Evolutionary conservation across 495 filamentous ascomycete species (phyloP).

Genomic region (Sporormia fimetaria): DNA sequence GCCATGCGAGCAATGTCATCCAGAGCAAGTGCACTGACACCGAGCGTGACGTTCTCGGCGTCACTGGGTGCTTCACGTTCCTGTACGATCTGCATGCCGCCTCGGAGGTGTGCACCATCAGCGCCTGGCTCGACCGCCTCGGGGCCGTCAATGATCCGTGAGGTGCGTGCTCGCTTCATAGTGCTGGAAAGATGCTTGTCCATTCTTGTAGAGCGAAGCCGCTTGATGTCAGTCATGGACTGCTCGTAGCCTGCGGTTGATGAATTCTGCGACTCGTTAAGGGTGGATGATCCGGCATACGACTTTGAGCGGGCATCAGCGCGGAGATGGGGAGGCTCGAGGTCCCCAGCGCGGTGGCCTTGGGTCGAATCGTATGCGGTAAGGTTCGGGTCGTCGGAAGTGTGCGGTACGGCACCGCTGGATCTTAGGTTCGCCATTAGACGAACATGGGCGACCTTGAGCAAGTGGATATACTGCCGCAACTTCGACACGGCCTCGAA

Average conservation of each 20-base stretch:
- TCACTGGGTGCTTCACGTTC: conserved; percentile 68
- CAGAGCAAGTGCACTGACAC: conserved; percentile 80
- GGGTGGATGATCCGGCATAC: conserved; percentile 45
- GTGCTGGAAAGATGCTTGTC: conserved; percentile 88
- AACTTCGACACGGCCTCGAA: conserved; percentile 66
- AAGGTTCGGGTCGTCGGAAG: conserved; percentile 65
- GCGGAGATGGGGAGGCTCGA: conserved; percentile 42
- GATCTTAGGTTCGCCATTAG: conserved; percentile 75
- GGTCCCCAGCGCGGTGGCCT: conserved; percentile 41
- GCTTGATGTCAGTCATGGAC: conserved; percentile 86
- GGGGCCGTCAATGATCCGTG: conserved; percentile 84
- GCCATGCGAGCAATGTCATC: conserved; percentile 98
- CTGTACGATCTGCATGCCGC: conserved; percentile 70
- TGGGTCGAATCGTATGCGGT: conserved; percentile 56
- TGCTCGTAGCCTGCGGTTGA: conserved; percentile 80
- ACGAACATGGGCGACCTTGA: conserved; percentile 82
- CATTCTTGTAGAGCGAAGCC: conserved; percentile 82
- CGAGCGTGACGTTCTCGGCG: conserved; percentile 67
- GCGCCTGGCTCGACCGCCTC: conserved; percentile 66
- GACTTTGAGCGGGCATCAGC: conserved; percentile 64
- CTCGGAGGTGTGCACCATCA: conserved; percentile 40
- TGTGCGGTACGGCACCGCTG: conserved; percentile 65
- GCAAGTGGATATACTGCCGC: conserved; percentile 85
- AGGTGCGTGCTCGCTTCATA: conserved; percentile 78
- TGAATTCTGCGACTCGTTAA: conserved; percentile 32